Conservation (phyloP, 2,329 filamentous ascomycete genomes). For the Stachybotrys chartarum region DNA sequence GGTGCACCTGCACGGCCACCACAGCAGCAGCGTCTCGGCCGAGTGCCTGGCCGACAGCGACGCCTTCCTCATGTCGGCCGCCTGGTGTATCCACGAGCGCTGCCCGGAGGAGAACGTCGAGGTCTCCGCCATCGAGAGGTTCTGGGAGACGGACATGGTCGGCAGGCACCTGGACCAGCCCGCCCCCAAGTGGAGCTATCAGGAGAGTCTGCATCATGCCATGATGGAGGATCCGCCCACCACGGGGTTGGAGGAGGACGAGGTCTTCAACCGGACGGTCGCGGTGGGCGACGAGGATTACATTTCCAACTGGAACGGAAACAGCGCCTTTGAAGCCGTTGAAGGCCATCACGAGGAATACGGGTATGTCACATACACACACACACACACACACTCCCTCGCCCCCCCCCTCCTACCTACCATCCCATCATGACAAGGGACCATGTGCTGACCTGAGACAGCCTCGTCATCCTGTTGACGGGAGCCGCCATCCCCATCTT, state of each 20-base stretch:
- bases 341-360: constrained; percentile 5
- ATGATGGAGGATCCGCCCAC: neutral
- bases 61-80: constrained; percentile 11
- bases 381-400: too few species aligned
- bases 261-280: constrained; percentile 4
- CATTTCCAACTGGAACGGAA: constrained; percentile 3
- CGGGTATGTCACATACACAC: constrained; percentile 1
- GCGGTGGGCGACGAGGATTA: constrained; percentile 5
- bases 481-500: constrained; percentile 5
- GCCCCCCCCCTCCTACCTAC: neutral
- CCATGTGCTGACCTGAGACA: neutral
- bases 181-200: constrained; percentile 6
- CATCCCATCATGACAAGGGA: too few species aligned
- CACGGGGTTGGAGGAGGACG: neutral
- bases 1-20: constrained; percentile 2
- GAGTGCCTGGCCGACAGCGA: constrained; percentile 11
- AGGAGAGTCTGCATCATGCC: constrained; percentile 3
- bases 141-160: constrained; percentile 9
- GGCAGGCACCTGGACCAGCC: constrained; percentile 7
- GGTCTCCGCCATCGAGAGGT: constrained; percentile 8
- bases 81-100: constrained; percentile 11
- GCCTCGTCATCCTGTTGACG: constrained; percentile 1
- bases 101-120: constrained; percentile 4
- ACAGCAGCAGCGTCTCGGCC: neutral
- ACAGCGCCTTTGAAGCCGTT: constrained; percentile 4